Evolutionary conservation across 148 eudicot species (phyloP).

Genomic region (Vaccinium corymbosum): DNA sequence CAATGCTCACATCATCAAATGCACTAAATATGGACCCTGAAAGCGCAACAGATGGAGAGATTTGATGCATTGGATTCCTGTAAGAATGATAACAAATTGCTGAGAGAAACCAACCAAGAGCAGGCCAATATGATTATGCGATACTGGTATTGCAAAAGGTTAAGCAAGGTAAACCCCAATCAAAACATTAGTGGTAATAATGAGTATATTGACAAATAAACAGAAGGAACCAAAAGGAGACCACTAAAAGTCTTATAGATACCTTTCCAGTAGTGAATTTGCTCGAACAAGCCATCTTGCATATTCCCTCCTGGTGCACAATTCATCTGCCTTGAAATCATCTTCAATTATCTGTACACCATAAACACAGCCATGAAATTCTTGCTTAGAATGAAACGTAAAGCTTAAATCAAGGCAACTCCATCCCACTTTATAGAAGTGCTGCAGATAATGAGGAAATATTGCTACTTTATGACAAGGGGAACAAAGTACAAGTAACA

Average conservation of each 20-base stretch:
- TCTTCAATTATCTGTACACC: constrained; percentile 86
- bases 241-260: constrained; percentile 1
- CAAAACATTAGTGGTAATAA: neutral
- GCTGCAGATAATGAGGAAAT: neutral
- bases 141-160: neutral
- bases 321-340: constrained; percentile 61
- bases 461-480: neutral
- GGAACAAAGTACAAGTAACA: neutral
- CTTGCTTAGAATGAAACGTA: constrained; percentile 37
- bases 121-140: neutral
- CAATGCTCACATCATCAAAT: constrained; percentile 56
- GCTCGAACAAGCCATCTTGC: constrained; percentile 82
- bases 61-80: constrained; percentile 68
- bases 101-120: constrained; percentile 4
- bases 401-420: constrained; percentile 13
- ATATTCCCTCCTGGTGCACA: constrained; percentile 89
- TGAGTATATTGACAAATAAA: neutral
- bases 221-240: neutral
- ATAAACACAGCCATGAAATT: constrained; percentile 35
- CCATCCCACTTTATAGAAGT: constrained; percentile 7
- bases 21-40: constrained; percentile 66
- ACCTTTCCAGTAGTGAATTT: constrained; percentile 83
- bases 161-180: neutral
- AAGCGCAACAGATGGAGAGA: constrained; percentile 52
- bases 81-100: constrained; percentile 14